Base-by-base conservation (phyloP, 495 filamentous ascomycete species). In the Echria macrotheca region DNA sequence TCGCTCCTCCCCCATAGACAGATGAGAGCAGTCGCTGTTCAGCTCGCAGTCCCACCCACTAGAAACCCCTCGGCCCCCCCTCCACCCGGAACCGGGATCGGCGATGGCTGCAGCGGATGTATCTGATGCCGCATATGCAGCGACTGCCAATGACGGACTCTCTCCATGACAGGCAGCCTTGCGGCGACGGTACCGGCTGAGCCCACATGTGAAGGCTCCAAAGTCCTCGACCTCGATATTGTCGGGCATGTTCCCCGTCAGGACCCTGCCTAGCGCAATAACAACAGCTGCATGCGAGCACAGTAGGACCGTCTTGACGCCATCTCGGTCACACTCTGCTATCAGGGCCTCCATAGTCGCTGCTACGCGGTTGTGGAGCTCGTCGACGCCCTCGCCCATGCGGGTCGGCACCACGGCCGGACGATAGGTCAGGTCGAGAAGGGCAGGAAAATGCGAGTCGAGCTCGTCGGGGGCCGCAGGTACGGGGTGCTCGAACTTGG, bases 201-300 rank as follows among this genome's bases (percentile, higher is more conserved):
- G 52, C 1, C 84, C 83, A 57, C 87, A 89, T 12, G 93, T 96
- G 56, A 84, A 95, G n/a, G 88, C 83, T 46, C 72, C 71, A 57
- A 96, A 96, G 64, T 97, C 93, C 49, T 89, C 83, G 51, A 73
- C 75, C 5, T 71, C 75, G 29, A 73, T 58, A 64, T 85, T 80
- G 7, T 77, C 74, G 0, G 89, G 89, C 81, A 89, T 85, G 3
- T 59, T 47, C 0, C 86, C 87, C 11, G 89, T 95, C 54, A 98
- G 69, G 4, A 75, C 79, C 10, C 93, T 76, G 2, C 90, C 93
- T 46, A 89, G 82, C 5, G 85, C 85, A 58, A 98, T 94, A 57
- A 96, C 73, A 11, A 81, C 76, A 17, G 93, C 93, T 0, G 91
- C 93, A 70, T 98, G 93, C n/a, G 88, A 83, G 64, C 86, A 95